Percentiles rank a stretch among this genome's conserved stretches.
Conservation (phyloP, 106 monocot species). For the Acorus gramineus region DNA sequence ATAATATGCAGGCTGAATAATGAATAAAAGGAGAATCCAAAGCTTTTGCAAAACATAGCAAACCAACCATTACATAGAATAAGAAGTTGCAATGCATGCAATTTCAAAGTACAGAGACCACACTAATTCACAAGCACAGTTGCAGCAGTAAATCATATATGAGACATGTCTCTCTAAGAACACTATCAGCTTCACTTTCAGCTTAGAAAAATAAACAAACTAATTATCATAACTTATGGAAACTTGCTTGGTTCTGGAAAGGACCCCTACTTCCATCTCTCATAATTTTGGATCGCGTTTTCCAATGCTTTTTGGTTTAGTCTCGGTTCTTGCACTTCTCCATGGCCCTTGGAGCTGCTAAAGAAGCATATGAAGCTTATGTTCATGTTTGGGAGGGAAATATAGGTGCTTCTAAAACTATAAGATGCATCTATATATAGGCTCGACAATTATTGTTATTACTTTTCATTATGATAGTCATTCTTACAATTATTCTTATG, state of each 20-base stretch:
- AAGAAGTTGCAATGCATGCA: constrained; percentile 5
- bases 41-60: constrained; percentile 17
- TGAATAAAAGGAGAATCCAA: not conserved
- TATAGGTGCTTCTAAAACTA: no score
- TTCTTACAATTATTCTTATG: no score
- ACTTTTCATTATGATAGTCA: no score
- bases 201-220: constrained; percentile 3
- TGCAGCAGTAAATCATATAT: constrained; percentile 4
- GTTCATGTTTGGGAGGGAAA: no score
- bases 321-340: constrained; percentile 41
- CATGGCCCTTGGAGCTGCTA: constrained; percentile 43
- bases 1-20: not conserved
- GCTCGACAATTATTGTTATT: no score
- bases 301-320: constrained; percentile 4
- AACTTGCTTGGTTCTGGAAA: not conserved
- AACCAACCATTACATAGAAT: constrained; percentile 26
- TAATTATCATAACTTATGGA: no score
- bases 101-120: constrained; percentile 4
- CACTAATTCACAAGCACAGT: constrained; percentile 4
- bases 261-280: constrained; percentile 11
- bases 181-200: constrained; percentile 7
- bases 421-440: no score
- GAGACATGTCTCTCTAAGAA: constrained; percentile 16
- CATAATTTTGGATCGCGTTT: not conserved
- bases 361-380: not conserved